Percentiles rank a stretch among this genome's conserved stretches.
Conservation (phyloP, 2,329 filamentous ascomycete species). For the Ceratocystis smalleyi region DNA sequence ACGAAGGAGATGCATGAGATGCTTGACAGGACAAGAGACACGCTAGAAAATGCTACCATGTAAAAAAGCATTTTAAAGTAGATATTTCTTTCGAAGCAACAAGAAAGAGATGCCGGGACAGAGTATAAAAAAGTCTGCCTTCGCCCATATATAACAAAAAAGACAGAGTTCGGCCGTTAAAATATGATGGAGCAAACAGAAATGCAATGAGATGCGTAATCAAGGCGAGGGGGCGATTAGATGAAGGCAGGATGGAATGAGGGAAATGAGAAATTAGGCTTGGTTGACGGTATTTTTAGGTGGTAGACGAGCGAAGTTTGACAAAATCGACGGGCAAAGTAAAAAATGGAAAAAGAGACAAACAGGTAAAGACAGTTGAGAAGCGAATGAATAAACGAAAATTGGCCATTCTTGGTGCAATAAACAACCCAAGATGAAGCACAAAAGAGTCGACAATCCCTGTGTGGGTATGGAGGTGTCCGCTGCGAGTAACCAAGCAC, state of each 20-base stretch:
- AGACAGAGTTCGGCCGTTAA: constrained; percentile 14
- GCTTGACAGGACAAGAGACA: neutral
- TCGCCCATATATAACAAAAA: neutral
- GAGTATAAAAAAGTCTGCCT: neutral
- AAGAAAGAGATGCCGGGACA: neutral
- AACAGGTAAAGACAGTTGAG: constrained; percentile 13
- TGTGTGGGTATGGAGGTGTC: too few relatives aligned
- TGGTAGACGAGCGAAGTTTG: neutral
- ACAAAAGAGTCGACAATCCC: constrained; percentile 2
- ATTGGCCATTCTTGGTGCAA: neutral
- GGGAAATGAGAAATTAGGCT: constrained; percentile 2
- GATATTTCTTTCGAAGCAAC: neutral
- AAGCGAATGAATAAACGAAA: neutral
- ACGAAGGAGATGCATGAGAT: constrained; percentile 3
- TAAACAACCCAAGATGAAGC: neutral
- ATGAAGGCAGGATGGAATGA: neutral
- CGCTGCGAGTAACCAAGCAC: neutral
- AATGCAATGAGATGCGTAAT: constrained; percentile 4
- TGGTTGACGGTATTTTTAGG: neutral
- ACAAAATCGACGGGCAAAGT: neutral
- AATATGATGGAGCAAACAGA: constrained; percentile 10
- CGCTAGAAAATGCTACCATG: neutral
- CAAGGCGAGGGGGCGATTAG: neutral
- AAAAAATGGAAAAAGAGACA: neutral
- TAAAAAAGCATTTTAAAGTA: constrained; percentile 1